Conservation (phyloP, 768 basidiomycete species). For the Chalciporus sphaerocephalus region DNA sequence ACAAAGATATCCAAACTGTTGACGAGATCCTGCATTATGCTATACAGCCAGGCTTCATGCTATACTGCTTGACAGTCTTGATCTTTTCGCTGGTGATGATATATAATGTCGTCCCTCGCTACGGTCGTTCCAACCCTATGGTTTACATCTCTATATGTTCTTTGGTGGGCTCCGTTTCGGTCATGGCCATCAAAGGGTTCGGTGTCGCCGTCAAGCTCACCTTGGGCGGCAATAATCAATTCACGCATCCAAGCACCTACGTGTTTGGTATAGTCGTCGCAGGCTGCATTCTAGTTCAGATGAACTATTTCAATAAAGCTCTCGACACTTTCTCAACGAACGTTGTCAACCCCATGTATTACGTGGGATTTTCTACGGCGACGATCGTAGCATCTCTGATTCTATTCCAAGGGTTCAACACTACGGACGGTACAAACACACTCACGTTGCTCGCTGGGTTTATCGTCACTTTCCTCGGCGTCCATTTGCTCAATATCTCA, state of each 20-base stretch:
- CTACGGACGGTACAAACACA: constrained; percentile 73
- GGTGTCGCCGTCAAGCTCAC: constrained; percentile 96
- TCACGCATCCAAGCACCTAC: constrained; percentile 93
- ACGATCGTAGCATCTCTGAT: constrained; percentile 94
- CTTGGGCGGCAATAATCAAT: constrained; percentile 89
- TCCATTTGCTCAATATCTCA: constrained; percentile 88
- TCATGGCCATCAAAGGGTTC: constrained; percentile 99
- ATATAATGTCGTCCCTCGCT: constrained; percentile 73
- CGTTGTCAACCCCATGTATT: constrained; percentile 97
- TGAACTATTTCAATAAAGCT: constrained; percentile 98
- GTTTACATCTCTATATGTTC: constrained; percentile 98
- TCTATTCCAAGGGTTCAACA: constrained; percentile 97
- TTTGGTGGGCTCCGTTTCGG: constrained; percentile 89
- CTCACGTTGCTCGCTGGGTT: constrained; percentile 88
- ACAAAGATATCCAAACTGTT: constrained; percentile 88
- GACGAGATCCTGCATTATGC: constrained; percentile 91
- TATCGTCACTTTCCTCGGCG: constrained; percentile 90
- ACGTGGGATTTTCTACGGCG: constrained; percentile 91
- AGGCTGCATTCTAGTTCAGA: constrained; percentile 84
- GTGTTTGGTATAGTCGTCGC: constrained; percentile 82
- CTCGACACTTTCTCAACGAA: constrained; percentile 96
- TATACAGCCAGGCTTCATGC: constrained; percentile 89
- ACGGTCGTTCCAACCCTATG: constrained; percentile 84
- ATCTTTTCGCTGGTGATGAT: constrained; percentile 85
- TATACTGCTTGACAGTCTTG: constrained; percentile 84